Percentiles rank a stretch among this genome's conserved stretches.
These are phyloP conservation scores for Ramaria sp. DNA, from an alignment of 768 basidiomycete genomes.

Conservation along the genomic window DNA sequence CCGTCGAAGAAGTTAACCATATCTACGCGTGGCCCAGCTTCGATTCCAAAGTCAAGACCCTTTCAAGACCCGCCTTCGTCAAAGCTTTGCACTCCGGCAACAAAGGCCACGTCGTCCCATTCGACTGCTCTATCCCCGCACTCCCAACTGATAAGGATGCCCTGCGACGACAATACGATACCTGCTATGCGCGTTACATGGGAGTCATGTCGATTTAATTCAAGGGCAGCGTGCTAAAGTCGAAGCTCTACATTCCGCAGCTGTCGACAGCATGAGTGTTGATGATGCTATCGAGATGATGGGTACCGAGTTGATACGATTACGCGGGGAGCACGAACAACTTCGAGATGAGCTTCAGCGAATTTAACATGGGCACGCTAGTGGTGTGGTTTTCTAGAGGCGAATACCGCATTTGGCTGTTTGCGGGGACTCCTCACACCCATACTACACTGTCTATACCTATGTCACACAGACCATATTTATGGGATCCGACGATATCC, in stretches of 20 bases:
- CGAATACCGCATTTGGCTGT: no score
- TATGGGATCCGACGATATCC: no score
- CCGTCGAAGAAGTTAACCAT: neutral
- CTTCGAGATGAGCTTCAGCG: neutral
- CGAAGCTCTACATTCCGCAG: neutral
- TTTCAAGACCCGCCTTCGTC: neutral
- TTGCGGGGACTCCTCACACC: no score
- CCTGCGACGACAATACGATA: constrained; percentile 1
- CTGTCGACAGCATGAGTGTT: neutral
- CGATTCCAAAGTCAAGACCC: neutral
- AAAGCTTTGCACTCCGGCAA: neutral
- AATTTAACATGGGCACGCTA: neutral
- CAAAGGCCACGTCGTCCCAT: neutral
- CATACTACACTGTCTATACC: no score
- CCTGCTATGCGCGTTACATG: constrained; percentile 5
- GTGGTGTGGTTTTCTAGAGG: neutral
- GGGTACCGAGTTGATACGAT: neutral
- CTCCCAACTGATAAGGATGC: constrained; percentile 3
- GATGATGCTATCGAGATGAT: constrained; percentile 2
- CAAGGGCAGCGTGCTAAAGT: constrained; percentile 5
- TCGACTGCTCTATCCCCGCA: neutral
- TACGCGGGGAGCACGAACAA: constrained; percentile 1
- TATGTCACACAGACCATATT: no score
- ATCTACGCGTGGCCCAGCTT: neutral
- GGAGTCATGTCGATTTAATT: constrained; percentile 3